These are phyloP conservation scores for Linderina pennispora DNA, from an alignment of 192 early-diverging fungal species.

Conservation along the genomic window DNA sequence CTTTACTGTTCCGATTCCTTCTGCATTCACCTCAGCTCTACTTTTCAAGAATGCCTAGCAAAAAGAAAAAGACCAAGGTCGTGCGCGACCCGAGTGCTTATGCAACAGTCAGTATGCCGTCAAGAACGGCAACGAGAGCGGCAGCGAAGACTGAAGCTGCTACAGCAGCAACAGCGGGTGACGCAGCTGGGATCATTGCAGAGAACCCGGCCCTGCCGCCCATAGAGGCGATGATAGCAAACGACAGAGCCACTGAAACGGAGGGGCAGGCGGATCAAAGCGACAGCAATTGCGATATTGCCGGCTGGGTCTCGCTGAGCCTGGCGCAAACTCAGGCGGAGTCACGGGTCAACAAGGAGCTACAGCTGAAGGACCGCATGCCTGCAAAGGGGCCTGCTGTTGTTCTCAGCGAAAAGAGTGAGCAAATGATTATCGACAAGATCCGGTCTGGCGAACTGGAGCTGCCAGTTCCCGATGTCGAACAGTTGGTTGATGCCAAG, in stretches of 20 bases:
- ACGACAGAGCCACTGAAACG: too few species aligned
- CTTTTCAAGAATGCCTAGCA: too few species aligned
- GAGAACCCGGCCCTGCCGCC: too few species aligned
- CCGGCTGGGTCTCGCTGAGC: conserved; percentile 8
- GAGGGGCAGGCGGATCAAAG: too few species aligned
- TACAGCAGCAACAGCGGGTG: background rate
- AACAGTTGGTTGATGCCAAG: background rate
- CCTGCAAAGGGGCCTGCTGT: background rate
- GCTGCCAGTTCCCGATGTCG: background rate
- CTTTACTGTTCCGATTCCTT: too few species aligned
- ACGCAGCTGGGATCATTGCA: background rate
- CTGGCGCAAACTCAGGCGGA: conserved; percentile 16
- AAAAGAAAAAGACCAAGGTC: background rate
- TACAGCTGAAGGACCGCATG: background rate
- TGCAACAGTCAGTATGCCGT: conserved; percentile 7
- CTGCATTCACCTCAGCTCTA: too few species aligned
- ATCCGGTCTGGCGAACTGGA: conserved; percentile 1
- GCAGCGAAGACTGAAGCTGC: background rate
- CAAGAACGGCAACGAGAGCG: background rate
- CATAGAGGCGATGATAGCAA: too few species aligned
- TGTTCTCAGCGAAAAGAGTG: conserved; percentile 1
- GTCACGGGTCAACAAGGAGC: conserved; percentile 8
- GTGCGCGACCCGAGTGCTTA: conserved; percentile 14
- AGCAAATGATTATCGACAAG: conserved; percentile 11
- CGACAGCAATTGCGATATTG: background rate